Conservation (phyloP, 768 basidiomycete genomes). For the Polyporus arcularius region DNA sequence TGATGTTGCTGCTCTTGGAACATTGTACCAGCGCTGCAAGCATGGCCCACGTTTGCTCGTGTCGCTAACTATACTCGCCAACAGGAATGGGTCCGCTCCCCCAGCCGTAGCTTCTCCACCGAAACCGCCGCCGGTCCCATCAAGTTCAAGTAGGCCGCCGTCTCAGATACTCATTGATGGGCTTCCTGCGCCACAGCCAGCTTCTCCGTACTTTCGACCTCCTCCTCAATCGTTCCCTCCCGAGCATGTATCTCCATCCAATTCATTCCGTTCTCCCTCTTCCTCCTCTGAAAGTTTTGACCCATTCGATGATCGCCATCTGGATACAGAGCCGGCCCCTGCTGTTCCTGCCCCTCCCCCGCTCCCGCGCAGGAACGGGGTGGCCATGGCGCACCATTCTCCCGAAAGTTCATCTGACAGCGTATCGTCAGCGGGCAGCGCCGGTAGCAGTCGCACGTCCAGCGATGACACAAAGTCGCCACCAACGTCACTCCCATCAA, state of each 20-base stretch:
- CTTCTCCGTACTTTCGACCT: slow-evolving; percentile 2
- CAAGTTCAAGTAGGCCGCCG: background rate
- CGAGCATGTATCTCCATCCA: background rate
- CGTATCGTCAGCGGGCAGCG: slow-evolving; percentile 32
- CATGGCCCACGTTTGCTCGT: background rate
- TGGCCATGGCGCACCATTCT: slow-evolving; percentile 1
- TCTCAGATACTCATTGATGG: slow-evolving; percentile 1
- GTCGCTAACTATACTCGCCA: background rate
- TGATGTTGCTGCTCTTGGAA: too few species aligned
- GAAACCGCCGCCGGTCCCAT: background rate
- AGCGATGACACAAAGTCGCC: slow-evolving; percentile 35
- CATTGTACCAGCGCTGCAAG: too few species aligned
- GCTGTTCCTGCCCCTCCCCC: slow-evolving; percentile 7
- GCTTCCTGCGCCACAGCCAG: background rate
- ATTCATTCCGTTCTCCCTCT: background rate
- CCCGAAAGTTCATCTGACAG: slow-evolving; percentile 16
- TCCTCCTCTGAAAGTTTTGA: slow-evolving; percentile 6
- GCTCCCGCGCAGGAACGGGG: slow-evolving; percentile 11
- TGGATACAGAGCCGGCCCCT: slow-evolving; percentile 6
- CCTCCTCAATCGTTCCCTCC: slow-evolving; percentile 15
- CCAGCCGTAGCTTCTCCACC: background rate
- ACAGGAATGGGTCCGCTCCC: background rate
- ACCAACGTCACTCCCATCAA: slow-evolving; percentile 19
- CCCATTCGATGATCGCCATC: slow-evolving; percentile 12
- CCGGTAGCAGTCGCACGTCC: slow-evolving; percentile 38